Evolutionary conservation across 108 stramenopile species (phyloP), one percentile per base, ranked within the genome.

Genomic region (Cyclotella kingstonii): DNA sequence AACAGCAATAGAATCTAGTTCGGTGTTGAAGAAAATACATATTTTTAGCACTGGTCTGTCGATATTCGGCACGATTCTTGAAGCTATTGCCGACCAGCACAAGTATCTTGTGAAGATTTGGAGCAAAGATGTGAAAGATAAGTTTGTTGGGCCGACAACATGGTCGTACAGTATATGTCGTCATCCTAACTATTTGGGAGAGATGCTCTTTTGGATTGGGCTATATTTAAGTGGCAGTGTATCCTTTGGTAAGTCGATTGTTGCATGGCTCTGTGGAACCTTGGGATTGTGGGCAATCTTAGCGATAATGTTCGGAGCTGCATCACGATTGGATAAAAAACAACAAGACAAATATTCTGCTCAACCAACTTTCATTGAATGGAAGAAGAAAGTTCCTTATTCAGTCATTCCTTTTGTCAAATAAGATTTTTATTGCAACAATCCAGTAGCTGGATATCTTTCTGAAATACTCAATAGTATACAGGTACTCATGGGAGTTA

Each of bases 181-280:
- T 6, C 88, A 89, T 69, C 88, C 88, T 27, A 89, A 89, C 33
- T 89, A 86, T 41, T 52, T 79, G 17, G 88, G 81, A 0, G 88
- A 89, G 59, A 73, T 86, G 1, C 39, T 86, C 30, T 84, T 81
- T 76, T 89, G 88, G 88, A 29, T 78, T 9, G 88, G 88, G 8
- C 23, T 84, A 2, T 81, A 74, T 47, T 52, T 78, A 14, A 68
- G 54, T 5, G 87, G 87, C 2, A 28, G 40, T 18, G 78, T 81
- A 1, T 81, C 74, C 22, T 83, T 88, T 53, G 71, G 68, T 23
- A 62, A 56, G n/a, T 50, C 60, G 26, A 50, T 79, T 10, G 29
- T 53, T 10, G 82, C 80, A 12, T 81, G 80, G 80, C 17, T 71
- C 0, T 39, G 44, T n/a, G 75, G 78, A 6, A 5, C 31, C 2